phyloP scores from a whole-genome alignment of 805 yeast genomes.

The Schwanniomyces occidentalis region DNA sequence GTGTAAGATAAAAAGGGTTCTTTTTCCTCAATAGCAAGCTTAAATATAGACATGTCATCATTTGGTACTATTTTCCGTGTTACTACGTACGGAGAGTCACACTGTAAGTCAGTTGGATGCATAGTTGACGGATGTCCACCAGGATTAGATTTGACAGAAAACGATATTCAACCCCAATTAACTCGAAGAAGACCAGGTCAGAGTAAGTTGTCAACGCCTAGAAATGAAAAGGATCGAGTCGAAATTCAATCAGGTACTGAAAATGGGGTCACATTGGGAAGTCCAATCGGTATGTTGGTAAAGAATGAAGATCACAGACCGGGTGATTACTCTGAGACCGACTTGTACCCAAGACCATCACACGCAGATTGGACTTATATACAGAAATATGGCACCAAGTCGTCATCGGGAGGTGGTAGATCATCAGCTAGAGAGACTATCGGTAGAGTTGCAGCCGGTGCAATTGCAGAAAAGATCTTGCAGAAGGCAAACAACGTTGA shows the following conservation, averaged over 20 bases:
- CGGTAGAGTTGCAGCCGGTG: slow-evolving; percentile 99
- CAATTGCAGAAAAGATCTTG: slow-evolving; percentile 92
- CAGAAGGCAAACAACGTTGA: slow-evolving; percentile 77
- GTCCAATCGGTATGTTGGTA: slow-evolving; percentile 94
- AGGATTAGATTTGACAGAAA: slow-evolving; percentile 80
- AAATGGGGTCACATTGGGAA: slow-evolving; percentile 84
- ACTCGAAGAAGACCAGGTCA: slow-evolving; percentile 98
- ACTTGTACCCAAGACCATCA: slow-evolving; percentile 93
- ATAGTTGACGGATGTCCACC: slow-evolving; percentile 99
- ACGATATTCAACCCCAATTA: slow-evolving; percentile 92
- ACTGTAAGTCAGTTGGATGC: slow-evolving; percentile 96
- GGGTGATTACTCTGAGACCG: slow-evolving; percentile 92
- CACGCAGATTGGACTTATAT: slow-evolving; percentile 97
- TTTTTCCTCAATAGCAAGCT: too few species aligned
- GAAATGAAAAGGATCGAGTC: slow-evolving; percentile 93
- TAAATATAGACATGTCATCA: slow-evolving; percentile 46
- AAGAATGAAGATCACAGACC: slow-evolving; percentile 96
- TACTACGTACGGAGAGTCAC: slow-evolving; percentile 97
- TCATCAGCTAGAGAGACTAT: slow-evolving; percentile 97
- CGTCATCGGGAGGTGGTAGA: slow-evolving; percentile 96
- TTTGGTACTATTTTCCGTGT: slow-evolving; percentile 54
- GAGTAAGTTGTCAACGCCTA: slow-evolving; percentile 86
- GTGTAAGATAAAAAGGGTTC: too few species aligned
- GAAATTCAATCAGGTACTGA: slow-evolving; percentile 95
- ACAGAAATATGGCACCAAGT: slow-evolving; percentile 87